Evolutionary conservation across 1,284 basidiomycete species (phyloP).

Genomic region (Erythrobasidium hasegawianum): DNA sequence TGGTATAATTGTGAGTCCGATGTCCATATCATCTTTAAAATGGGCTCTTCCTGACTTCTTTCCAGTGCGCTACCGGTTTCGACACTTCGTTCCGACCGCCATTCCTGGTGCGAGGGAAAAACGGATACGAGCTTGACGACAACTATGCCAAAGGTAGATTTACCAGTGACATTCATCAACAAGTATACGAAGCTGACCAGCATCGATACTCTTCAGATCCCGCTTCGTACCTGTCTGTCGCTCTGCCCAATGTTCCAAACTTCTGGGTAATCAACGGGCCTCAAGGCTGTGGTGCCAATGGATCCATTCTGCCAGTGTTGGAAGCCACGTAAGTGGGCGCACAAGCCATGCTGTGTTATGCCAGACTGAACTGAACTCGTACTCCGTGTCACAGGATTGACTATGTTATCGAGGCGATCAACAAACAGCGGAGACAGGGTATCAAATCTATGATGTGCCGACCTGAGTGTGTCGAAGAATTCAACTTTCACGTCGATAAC

Average conservation of each 20-base stretch:
- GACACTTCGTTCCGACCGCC: conserved; percentile 31
- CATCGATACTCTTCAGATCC: conserved; percentile 52
- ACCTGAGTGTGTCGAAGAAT: conserved; percentile 58
- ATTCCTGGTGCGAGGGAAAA: conserved; percentile 20
- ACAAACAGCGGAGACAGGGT: conserved; percentile 60
- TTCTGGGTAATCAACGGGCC: conserved; percentile 54
- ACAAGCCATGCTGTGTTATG: conserved; percentile 10
- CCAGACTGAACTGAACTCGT: too few species aligned
- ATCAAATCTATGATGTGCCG: conserved; percentile 49
- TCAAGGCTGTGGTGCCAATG: conserved; percentile 58
- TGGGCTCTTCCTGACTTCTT: not conserved
- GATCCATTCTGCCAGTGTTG: conserved; percentile 55
- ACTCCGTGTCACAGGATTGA: conserved; percentile 12
- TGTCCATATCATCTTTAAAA: not conserved
- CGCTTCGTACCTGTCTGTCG: conserved; percentile 27
- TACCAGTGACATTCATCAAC: not conserved
- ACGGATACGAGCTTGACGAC: conserved; percentile 30
- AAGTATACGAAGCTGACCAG: conserved; percentile 48
- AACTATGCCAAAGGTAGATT: conserved; percentile 29
- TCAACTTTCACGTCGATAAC: conserved; percentile 46
- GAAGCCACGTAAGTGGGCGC: conserved; percentile 54
- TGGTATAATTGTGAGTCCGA: conserved; percentile 24
- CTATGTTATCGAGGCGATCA: conserved; percentile 49
- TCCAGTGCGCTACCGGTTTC: conserved; percentile 34
- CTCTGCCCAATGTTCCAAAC: conserved; percentile 57